These are phyloP conservation scores for Colletotrichum sp. DNA, from an alignment of 2,329 filamentous ascomycete species.

Conservation along the genomic window DNA sequence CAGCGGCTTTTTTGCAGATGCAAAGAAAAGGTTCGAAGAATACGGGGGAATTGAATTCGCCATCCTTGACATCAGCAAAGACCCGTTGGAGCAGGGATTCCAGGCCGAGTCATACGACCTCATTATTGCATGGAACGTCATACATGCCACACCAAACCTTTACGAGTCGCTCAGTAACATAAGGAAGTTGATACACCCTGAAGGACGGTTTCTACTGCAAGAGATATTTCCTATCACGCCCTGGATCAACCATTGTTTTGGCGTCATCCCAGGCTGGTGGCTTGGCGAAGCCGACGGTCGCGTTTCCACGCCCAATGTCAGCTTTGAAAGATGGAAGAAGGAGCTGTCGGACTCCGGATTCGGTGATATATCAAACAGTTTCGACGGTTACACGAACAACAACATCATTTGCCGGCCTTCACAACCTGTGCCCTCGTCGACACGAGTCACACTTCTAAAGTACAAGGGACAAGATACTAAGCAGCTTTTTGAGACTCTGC, in stretches of 20 bases:
- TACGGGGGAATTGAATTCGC: slow-evolving; percentile 24
- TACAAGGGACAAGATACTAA: not conserved
- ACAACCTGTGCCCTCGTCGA: not conserved
- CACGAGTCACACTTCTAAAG: not conserved
- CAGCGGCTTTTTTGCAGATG: slow-evolving; percentile 28
- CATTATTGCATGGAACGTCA: slow-evolving; percentile 39
- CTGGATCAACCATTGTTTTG: slow-evolving; percentile 33
- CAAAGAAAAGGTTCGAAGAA: slow-evolving; percentile 29
- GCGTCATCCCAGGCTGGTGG: slow-evolving; percentile 39
- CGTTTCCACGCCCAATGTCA: slow-evolving; percentile 28
- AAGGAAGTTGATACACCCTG: not conserved
- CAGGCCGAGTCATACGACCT: slow-evolving; percentile 35
- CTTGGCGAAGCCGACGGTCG: slow-evolving; percentile 33
- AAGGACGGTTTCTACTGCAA: slow-evolving; percentile 25
- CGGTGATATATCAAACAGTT: slow-evolving; percentile 3
- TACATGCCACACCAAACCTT: slow-evolving; percentile 40
- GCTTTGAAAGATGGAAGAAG: slow-evolving; percentile 26
- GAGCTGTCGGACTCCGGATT: slow-evolving; percentile 32
- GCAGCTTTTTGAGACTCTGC: not conserved
- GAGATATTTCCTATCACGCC: slow-evolving; percentile 29
- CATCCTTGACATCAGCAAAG: slow-evolving; percentile 34
- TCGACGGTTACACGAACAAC: slow-evolving; percentile 5
- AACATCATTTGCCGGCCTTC: not conserved
- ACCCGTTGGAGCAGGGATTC: slow-evolving; percentile 25
- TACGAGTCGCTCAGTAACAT: not conserved